Evolutionary conservation across 169 alveolate genomes (phyloP).

Genomic region (Plasmodium cynomolgi): DNA sequence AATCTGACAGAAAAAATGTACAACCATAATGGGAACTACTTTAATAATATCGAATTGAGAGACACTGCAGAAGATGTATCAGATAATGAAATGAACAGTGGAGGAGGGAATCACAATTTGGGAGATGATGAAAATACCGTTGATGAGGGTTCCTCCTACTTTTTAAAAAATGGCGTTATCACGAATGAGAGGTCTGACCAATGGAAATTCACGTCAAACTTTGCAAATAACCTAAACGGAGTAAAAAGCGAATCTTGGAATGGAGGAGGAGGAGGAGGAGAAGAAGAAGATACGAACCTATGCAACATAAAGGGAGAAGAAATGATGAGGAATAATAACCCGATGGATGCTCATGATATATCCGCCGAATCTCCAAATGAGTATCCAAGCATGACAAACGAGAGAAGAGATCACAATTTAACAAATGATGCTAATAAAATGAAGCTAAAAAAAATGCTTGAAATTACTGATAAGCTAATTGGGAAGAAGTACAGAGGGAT

Average conservation of each 20-base stretch:
- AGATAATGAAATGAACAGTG: background rate
- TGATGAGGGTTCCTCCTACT: background rate
- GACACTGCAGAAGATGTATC: slow-evolving; percentile 4
- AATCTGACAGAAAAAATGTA: background rate
- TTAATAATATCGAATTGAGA: background rate
- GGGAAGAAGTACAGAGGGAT: slow-evolving; percentile 72
- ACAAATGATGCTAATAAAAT: slow-evolving; percentile 15
- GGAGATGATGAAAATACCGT: background rate
- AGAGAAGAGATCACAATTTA: background rate
- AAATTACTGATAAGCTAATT: slow-evolving; percentile 57
- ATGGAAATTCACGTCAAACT: background rate
- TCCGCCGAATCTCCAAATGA: background rate
- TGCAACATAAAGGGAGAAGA: background rate
- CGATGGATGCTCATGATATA: background rate
- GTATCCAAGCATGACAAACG: too few relatives aligned
- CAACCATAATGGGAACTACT: background rate
- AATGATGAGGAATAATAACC: background rate
- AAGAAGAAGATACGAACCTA: background rate
- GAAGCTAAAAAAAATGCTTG: slow-evolving; percentile 47
- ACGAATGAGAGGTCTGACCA: background rate
- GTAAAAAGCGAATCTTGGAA: background rate
- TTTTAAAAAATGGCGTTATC: background rate
- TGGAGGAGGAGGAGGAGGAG: too few relatives aligned
- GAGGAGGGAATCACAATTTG: background rate
- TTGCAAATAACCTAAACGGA: background rate